Base-by-base conservation (phyloP, 352 stramenopile species). In the Phytophthora colocasiae region DNA sequence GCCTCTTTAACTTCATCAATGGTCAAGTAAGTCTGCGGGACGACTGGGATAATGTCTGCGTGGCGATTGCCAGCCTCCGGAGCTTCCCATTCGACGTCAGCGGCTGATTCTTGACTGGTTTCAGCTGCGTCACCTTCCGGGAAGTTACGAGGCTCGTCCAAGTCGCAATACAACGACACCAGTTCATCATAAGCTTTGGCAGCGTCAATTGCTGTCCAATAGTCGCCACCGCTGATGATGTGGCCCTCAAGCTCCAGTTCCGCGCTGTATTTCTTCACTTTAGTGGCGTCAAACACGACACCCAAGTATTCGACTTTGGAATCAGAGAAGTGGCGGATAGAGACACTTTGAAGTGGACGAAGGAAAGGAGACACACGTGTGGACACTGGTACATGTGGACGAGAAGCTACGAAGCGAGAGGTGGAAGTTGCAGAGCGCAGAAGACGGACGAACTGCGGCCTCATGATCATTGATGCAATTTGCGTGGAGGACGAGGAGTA, bases 221-320 rank as follows among this genome's bases (percentile, higher is more conserved):
- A 93, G 53, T 93, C 78, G 17, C 87, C 87, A n/a, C 84, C 87
- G 39, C 79, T 85, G 68, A 95, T 91, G 26, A 89, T 53, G 39
- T 90, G 64, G 29, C 79, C 71, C 43, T 92, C 87, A 7, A 95
- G 71, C 38, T 87, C 66, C 14, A 95, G 56, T 50, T 92, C 83
- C 0, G 87, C 85, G 65, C 78, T 91, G 71, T 91, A 93, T 66
- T 93, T 93, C 63, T 95, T 95, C 41, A 94, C 78, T n/a, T 89
- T 91, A 8, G 63, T 48, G 8, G 66, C 71, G 61, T 92, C 74
- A 66, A 85, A 94, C 11, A 76, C 75, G 11, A 95, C 82, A 51
- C 87, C 87, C 43, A 92, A 70, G 71, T 89, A 93, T 29, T 85
- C 55, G 8, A 69, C 56, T 11, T 76, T 36, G 12, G 57, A 51